Conservation (phyloP, 75 land plant species). For the Sequoiadendron giganteum region DNA sequence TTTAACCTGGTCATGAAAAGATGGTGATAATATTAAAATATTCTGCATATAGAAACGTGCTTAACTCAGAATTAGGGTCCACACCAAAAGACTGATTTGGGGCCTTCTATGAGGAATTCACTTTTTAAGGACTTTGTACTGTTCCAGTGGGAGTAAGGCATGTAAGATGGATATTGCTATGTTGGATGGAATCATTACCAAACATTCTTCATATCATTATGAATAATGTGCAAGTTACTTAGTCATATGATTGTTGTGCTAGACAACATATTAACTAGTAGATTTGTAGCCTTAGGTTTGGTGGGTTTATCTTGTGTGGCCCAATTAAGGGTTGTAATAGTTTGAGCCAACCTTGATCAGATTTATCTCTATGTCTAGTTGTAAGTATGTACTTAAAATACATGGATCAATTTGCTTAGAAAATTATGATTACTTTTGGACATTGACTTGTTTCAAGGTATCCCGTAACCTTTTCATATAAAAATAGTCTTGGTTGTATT, state of each 20-base stretch:
- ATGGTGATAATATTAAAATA: background rate
- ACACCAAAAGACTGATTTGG: too few species aligned
- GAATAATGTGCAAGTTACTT: background rate
- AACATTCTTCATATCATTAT: background rate
- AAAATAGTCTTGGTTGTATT: background rate
- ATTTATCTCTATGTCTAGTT: background rate
- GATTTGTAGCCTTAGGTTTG: background rate
- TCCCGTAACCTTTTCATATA: background rate
- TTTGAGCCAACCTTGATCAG: background rate
- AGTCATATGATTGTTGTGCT: background rate
- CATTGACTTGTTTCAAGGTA: background rate
- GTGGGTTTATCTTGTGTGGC: background rate
- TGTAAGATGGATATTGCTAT: background rate
- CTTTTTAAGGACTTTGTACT: too few species aligned
- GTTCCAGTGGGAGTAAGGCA: too few species aligned
- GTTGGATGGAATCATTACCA: background rate
- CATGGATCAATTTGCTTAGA: background rate
- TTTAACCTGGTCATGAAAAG: background rate
- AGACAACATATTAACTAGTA: background rate
- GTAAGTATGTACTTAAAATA: background rate
- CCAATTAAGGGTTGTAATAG: background rate
- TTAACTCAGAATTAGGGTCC: too few species aligned
- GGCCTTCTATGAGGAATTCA: too few species aligned
- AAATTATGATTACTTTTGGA: background rate
- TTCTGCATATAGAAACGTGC: background rate